Base-by-base conservation (phyloP, 2,329 filamentous ascomycete genomes). In the Zarea fungicola region DNA sequence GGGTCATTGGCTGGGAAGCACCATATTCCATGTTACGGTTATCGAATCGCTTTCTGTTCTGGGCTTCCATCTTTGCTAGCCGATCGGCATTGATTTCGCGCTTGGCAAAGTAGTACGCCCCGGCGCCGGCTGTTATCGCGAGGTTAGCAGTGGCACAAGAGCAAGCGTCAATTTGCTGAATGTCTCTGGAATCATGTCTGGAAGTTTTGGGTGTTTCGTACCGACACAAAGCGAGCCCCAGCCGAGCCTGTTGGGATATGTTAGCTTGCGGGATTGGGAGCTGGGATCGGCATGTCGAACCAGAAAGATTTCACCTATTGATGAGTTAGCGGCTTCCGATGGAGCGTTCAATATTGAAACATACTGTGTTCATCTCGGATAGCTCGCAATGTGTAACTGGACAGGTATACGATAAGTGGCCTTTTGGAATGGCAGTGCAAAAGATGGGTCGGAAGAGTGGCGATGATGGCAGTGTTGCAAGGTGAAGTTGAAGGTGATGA, bases 71-170 rank as follows among this genome's bases (percentile, higher is more conserved):
- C 60, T 88, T 82, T 52, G 81, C 74, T 53, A 80, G 77, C 55
- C 92, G 87, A 69, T 96, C 90, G 58, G 87, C 87, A 65, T 96
- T 96, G 78, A 99, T 95, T 67, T 84, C 85, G 63, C 82, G 80
- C 77, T 99, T 99, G 55, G 93, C 93, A 66, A 96, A 96, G 74
- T 88, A 90, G 76, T 97, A 99, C 61, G 92, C 90, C 55, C 85
- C 88, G 56, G 83, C 93, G 63, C 92, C 93, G 57, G 91, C 89
- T 90, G 62, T 46, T 25, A 47, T 31, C 18, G 48, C 39, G 25
- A 51, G 53, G 54, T 59, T 52, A 55, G 52, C 28, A 45, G 22
- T 52, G 52, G 48, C 50, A 46, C 39, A 21, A 18, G 39, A 22
- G 37, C 6, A 44, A 23, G 31, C 16, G 5, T n/a, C n/a, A n/a